These are phyloP conservation scores for Gossypium schwendimanii DNA, from an alignment of 441 rosid species.

Conservation along the genomic window DNA sequence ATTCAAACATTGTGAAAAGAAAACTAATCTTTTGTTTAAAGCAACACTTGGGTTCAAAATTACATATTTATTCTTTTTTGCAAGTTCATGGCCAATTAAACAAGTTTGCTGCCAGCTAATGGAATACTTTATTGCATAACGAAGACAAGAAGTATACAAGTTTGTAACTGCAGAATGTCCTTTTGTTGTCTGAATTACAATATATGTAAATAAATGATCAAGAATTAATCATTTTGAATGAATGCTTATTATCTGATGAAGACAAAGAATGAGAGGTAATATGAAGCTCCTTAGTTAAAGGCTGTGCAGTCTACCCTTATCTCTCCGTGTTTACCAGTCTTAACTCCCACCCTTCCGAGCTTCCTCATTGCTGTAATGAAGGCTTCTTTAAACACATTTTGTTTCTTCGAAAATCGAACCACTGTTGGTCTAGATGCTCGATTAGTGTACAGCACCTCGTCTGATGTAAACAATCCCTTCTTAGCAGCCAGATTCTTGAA, in stretches of 20 bases:
- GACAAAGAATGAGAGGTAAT: neutral
- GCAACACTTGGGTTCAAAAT: neutral
- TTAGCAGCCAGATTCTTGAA: slow-evolving; percentile 56
- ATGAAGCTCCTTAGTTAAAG: neutral
- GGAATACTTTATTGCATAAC: neutral
- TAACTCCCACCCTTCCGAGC: slow-evolving; percentile 63
- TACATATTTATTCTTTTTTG: neutral
- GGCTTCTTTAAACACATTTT: slow-evolving; percentile 42
- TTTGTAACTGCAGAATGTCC: neutral
- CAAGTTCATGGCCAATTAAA: neutral
- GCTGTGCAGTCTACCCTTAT: slow-evolving; percentile 42
- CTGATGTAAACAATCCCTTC: slow-evolving; percentile 67
- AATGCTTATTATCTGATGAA: neutral
- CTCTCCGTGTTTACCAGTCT: slow-evolving; percentile 49
- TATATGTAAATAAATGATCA: neutral
- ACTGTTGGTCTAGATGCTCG: slow-evolving; percentile 44
- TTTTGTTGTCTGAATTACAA: neutral
- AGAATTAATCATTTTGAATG: neutral
- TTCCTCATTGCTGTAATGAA: slow-evolving; percentile 55
- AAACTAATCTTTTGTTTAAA: neutral
- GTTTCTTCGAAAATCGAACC: slow-evolving; percentile 41
- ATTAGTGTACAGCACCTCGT: slow-evolving; percentile 47
- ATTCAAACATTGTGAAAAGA: neutral
- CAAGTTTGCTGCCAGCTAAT: neutral
- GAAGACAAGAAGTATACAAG: neutral